Percentiles rank a stretch among this genome's conserved stretches.
Evolutionary conservation across 2,329 filamentous ascomycete species (phyloP).

Genomic region (Fusarium udum): DNA sequence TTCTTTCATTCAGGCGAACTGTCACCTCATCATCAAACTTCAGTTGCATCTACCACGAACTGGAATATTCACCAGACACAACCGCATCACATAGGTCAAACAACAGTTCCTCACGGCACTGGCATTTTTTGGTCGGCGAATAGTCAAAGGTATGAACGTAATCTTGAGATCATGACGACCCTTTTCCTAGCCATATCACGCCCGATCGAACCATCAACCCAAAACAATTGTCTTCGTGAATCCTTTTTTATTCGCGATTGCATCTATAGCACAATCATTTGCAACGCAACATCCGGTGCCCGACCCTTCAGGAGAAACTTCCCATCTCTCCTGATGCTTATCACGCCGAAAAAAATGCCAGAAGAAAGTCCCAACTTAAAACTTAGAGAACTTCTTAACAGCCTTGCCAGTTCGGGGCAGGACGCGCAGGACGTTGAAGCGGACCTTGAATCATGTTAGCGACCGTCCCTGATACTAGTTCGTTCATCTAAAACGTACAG

Average conservation of each 20-base stretch:
- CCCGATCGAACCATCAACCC: conserved; percentile 44
- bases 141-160: conserved; percentile 45
- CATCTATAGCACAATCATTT: conserved; percentile 58
- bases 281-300: conserved; percentile 54
- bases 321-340: conserved; percentile 55
- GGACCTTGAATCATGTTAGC: conserved; percentile 69
- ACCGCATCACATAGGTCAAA: neutral
- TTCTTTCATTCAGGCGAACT: neutral
- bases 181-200: conserved; percentile 44
- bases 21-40: neutral
- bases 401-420: conserved; percentile 96
- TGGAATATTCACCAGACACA: conserved; percentile 6
- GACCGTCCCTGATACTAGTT: neutral
- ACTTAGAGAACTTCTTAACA: conserved; percentile 99
- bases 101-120: conserved; percentile 33
- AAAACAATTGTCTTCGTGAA: conserved; percentile 52
- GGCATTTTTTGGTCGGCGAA: conserved; percentile 38
- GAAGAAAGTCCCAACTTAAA: conserved; percentile 72
- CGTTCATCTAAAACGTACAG: conserved; percentile 71
- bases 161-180: conserved; percentile 45
- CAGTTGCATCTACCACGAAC: neutral
- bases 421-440: conserved; percentile 99
- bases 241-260: conserved; percentile 56
- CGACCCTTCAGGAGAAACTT: conserved; percentile 52
- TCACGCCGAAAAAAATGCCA: conserved; percentile 67